Conservation (phyloP, 768 basidiomycete species). For the Leccinum incarnatum region DNA sequence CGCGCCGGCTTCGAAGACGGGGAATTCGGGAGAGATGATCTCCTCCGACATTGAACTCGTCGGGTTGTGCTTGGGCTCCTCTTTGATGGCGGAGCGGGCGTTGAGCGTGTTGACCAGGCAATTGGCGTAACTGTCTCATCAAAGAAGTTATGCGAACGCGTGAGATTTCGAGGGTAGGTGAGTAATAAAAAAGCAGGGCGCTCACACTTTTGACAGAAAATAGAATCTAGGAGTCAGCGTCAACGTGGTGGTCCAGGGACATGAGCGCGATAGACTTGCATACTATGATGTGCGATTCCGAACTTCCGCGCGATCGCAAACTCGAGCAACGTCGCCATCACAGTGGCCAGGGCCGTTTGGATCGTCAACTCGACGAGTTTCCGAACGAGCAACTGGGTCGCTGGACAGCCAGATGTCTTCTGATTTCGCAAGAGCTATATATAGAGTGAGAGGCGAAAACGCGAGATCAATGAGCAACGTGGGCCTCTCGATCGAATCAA, state of each 20-base stretch:
- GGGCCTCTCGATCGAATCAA: not conserved
- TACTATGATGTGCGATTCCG: conserved; percentile 9
- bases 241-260: not conserved
- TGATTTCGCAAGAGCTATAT: conserved; percentile 3
- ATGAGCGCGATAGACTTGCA: not conserved
- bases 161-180: not conserved
- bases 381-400: conserved; percentile 9
- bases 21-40: not conserved
- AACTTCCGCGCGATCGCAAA: conserved; percentile 5
- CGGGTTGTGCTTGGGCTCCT: not conserved
- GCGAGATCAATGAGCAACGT: not conserved
- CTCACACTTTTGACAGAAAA: conserved; percentile 8
- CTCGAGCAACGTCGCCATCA: conserved; percentile 11
- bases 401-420: not conserved
- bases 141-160: not conserved
- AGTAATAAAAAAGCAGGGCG: too few relatives aligned
- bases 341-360: conserved; percentile 11
- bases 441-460: not conserved
- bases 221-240: conserved; percentile 3
- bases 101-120: conserved; percentile 5
- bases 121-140: conserved; percentile 1
- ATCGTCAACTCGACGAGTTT: conserved; percentile 14
- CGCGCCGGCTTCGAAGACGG: not conserved
- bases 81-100: not conserved
- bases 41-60: not conserved